These are phyloP conservation scores for Erysimum cheiranthoides DNA, from an alignment of 345 rosid species.

Conservation along the genomic window DNA sequence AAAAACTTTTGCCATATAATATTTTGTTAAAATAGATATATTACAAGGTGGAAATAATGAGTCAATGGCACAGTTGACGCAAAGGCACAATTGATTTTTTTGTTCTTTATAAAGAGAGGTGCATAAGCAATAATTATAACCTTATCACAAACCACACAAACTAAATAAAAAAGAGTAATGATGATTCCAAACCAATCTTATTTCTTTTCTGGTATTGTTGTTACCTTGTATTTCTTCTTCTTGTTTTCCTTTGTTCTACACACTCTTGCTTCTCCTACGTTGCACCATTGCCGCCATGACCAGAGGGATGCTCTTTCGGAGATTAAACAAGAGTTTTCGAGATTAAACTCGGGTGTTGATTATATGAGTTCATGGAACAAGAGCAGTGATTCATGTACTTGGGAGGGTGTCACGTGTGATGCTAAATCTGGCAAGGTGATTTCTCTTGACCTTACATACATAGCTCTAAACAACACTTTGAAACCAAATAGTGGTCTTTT, in stretches of 20 bases:
- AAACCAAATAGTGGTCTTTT: background rate
- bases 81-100: background rate
- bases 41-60: no score
- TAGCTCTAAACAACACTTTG: background rate
- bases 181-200: background rate
- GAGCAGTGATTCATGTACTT: slow-evolving; percentile 4
- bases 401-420: background rate
- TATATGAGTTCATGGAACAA: background rate
- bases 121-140: background rate
- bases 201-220: background rate
- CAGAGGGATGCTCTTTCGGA: slow-evolving; percentile 3
- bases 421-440: background rate
- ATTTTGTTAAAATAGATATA: no score
- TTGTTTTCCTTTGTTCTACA: background rate
- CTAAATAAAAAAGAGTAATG: no score
- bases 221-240: background rate
- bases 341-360: background rate
- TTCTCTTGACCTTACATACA: accelerated
- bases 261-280: background rate
- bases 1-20: no score
- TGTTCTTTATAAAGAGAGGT: background rate
- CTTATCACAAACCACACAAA: background rate
- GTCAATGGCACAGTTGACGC: no score
- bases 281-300: background rate
- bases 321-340: slow-evolving; percentile 1